Evolutionary conservation across 306 rosid species (phyloP).

Genomic region (Quercus dentata): DNA sequence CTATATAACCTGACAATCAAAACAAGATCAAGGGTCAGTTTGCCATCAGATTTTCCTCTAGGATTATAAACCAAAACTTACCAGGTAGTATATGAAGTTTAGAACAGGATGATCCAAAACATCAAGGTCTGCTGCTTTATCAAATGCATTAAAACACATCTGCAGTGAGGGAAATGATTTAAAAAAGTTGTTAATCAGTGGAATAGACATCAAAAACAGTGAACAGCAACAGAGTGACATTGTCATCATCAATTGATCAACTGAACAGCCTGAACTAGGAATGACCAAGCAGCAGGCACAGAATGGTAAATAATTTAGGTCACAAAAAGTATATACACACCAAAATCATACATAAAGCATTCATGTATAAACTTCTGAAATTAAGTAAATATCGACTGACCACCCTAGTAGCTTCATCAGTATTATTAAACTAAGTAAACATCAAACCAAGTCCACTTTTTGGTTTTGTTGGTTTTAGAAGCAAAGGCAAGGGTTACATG

Average conservation of each 20-base stretch:
- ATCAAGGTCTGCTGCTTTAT: constrained; percentile 81
- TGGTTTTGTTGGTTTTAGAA: constrained; percentile 9
- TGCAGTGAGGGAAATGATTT: constrained; percentile 23
- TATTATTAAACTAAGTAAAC: not conserved
- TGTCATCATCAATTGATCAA: not conserved
- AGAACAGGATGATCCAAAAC: constrained; percentile 92
- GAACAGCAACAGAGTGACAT: not conserved
- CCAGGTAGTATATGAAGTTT: constrained; percentile 79
- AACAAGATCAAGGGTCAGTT: too few species aligned
- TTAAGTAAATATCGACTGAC: not conserved
- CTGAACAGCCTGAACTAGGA: not conserved
- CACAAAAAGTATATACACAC: not conserved
- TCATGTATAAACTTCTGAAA: not conserved
- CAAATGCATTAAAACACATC: constrained; percentile 91
- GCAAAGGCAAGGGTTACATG: constrained; percentile 2
- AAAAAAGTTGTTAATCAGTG: not conserved
- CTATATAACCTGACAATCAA: too few species aligned
- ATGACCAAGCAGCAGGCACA: not conserved
- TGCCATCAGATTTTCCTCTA: not conserved
- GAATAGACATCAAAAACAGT: not conserved
- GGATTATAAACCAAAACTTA: constrained; percentile 39
- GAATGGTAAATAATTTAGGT: not conserved
- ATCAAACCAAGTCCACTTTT: not conserved
- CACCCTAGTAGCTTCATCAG: not conserved
- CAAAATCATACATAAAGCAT: not conserved